Percentiles rank a stretch among this genome's conserved stretches.
Evolutionary conservation across 140 eudicot genomes (phyloP).

Genomic region (Flaveria floridana): DNA sequence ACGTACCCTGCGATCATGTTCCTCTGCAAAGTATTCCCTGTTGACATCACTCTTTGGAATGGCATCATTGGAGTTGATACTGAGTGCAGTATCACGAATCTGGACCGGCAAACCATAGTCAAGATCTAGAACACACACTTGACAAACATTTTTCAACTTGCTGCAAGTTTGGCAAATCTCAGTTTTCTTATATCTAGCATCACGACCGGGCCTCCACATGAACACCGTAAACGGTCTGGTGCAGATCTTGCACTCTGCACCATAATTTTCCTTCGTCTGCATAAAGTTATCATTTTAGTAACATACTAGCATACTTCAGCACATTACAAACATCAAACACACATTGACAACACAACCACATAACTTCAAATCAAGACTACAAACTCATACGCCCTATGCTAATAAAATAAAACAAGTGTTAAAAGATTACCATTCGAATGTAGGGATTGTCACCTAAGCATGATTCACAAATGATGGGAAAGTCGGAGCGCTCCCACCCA

Average conservation of each 20-base stretch:
- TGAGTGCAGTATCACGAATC: conserved; percentile 86
- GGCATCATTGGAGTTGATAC: conserved; percentile 74
- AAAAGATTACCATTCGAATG: conserved; percentile 59
- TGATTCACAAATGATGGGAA: conserved; percentile 74
- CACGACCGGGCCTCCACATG: conserved; percentile 91
- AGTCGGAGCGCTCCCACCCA: conserved; percentile 84
- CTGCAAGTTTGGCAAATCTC: conserved; percentile 93
- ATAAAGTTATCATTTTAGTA: background rate
- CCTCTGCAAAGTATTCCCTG: conserved; percentile 88
- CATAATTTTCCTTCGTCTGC: conserved; percentile 81
- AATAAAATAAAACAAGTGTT: background rate
- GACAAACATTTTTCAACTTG: conserved; percentile 86
- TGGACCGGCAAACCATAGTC: conserved; percentile 86
- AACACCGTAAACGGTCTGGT: conserved; percentile 87
- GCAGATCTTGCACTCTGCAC: conserved; percentile 86
- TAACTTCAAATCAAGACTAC: too few relatives aligned
- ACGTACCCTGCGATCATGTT: conserved; percentile 84
- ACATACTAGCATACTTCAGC: background rate
- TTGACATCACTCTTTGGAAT: conserved; percentile 90
- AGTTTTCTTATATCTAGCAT: conserved; percentile 80
- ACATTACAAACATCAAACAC: background rate
- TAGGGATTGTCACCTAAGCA: conserved; percentile 79
- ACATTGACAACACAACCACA: background rate
- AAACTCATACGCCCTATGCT: too few relatives aligned
- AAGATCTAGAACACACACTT: conserved; percentile 84